phyloP scores from a whole-genome alignment of 768 basidiomycete genomes.

The Termitomyces sp. region DNA sequence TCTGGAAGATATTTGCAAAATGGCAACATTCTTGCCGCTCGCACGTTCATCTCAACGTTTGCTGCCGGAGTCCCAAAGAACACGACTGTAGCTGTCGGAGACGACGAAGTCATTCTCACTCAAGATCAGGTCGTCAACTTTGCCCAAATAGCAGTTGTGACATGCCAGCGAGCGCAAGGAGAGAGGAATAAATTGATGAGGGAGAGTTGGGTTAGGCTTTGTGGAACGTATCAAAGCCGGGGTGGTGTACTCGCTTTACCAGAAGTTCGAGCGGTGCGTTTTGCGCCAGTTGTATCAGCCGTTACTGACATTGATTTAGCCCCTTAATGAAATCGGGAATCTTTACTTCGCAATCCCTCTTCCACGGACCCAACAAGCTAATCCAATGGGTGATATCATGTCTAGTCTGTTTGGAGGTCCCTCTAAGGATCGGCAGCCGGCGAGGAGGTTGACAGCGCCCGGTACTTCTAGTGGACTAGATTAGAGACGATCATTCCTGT shows the following conservation, averaged over 20 bases:
- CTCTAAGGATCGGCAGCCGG: slow-evolving; percentile 22
- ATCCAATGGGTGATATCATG: slow-evolving; percentile 87
- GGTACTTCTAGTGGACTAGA: slow-evolving; percentile 40
- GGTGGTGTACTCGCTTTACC: slow-evolving; percentile 57
- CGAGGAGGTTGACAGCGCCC: slow-evolving; percentile 45
- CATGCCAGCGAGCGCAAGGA: slow-evolving; percentile 84
- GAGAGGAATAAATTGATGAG: slow-evolving; percentile 72
- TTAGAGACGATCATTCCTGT: slow-evolving; percentile 19
- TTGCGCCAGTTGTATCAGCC: not conserved
- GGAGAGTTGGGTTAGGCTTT: slow-evolving; percentile 82
- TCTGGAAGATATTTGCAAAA: slow-evolving; percentile 66
- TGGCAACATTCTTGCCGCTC: slow-evolving; percentile 88
- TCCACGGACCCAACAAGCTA: slow-evolving; percentile 64
- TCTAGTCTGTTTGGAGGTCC: slow-evolving; percentile 85
- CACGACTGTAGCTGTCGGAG: slow-evolving; percentile 46
- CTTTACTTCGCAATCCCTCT: slow-evolving; percentile 88
- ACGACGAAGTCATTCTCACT: slow-evolving; percentile 67
- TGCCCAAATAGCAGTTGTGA: slow-evolving; percentile 81
- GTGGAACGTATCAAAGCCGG: slow-evolving; percentile 77
- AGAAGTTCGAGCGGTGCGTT: slow-evolving; percentile 61
- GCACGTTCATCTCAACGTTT: slow-evolving; percentile 87
- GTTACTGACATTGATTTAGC: slow-evolving; percentile 33
- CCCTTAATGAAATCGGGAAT: slow-evolving; percentile 61
- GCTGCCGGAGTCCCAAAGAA: slow-evolving; percentile 57
- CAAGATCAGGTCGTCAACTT: slow-evolving; percentile 81